Percentiles rank a stretch among this genome's conserved stretches.
Conservation (phyloP, 1,284 basidiomycete genomes). For the Sporisorium exsertum region DNA sequence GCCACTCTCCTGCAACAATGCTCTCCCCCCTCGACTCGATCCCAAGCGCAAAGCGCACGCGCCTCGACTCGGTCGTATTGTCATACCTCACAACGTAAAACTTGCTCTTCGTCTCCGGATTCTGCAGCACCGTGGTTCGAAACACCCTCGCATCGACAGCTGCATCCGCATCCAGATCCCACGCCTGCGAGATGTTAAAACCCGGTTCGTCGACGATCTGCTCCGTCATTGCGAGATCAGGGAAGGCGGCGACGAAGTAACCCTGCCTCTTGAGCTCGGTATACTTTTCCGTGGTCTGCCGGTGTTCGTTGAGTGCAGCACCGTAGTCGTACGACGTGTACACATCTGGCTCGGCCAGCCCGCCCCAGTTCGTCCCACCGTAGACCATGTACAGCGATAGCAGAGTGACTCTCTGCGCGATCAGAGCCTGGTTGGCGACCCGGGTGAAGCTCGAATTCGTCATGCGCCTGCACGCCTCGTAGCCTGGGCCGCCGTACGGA, state of each 20-base stretch:
- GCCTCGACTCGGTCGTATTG: slow-evolving; percentile 53
- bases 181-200: slow-evolving; percentile 25
- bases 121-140: slow-evolving; percentile 38
- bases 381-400: slow-evolving; percentile 77
- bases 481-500: slow-evolving; percentile 50
- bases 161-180: slow-evolving; percentile 9
- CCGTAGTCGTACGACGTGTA: slow-evolving; percentile 71
- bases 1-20: slow-evolving; percentile 14
- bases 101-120: slow-evolving; percentile 54
- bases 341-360: slow-evolving; percentile 35
- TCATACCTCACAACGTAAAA: slow-evolving; percentile 80
- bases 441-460: slow-evolving; percentile 46
- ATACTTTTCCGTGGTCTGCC: slow-evolving; percentile 49
- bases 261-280: slow-evolving; percentile 54
- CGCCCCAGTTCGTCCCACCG: slow-evolving; percentile 79
- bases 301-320: slow-evolving; percentile 48
- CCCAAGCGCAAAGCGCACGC: slow-evolving; percentile 19
- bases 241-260: slow-evolving; percentile 43
- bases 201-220: slow-evolving; percentile 30
- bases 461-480: slow-evolving; percentile 44
- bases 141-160: slow-evolving; percentile 11
- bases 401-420: slow-evolving; percentile 48
- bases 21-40: slow-evolving; percentile 44
- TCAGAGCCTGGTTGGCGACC: slow-evolving; percentile 41
- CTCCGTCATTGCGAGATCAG: slow-evolving; percentile 49